A percentile compares a stretch with the other conserved stretches of the same genome.
Evolutionary conservation across 1,284 basidiomycete species (phyloP).

Genomic region (Phylloboletellus chloephorus): DNA sequence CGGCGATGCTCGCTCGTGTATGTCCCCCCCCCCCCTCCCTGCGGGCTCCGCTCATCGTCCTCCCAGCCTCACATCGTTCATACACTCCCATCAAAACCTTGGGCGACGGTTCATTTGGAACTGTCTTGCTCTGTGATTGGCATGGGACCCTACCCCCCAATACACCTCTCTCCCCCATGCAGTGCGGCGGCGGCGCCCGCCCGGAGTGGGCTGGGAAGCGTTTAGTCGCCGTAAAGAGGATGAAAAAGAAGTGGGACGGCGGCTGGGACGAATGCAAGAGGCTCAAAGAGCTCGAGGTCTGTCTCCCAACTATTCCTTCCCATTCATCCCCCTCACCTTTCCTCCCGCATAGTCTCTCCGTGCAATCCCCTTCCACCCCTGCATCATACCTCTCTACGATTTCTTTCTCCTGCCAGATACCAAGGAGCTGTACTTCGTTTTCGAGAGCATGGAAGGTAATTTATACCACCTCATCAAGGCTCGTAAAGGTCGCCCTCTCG

Average conservation of each 20-base stretch:
- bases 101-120: constrained; percentile 96
- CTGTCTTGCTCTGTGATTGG: constrained; percentile 99
- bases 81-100: constrained; percentile 80
- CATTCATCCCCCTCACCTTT: constrained; percentile 11
- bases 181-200: constrained; percentile 80
- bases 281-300: constrained; percentile 93
- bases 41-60: constrained; percentile 2
- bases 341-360: constrained; percentile 71
- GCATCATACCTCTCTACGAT: constrained; percentile 98
- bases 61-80: constrained; percentile 53
- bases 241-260: constrained; percentile 96
- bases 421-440: constrained; percentile 98
- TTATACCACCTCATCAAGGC: constrained; percentile 99
- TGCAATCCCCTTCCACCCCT: constrained; percentile 90
- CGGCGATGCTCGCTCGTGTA: too few relatives aligned
- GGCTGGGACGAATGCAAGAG: constrained; percentile 96
- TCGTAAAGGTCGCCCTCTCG: constrained; percentile 88
- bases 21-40: constrained; percentile 9
- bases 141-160: constrained; percentile 89
- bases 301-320: constrained; percentile 27
- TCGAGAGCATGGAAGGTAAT: constrained; percentile 99
- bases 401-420: constrained; percentile 92
- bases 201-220: constrained; percentile 94
- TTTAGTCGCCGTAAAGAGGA: constrained; percentile 95
- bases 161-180: constrained; percentile 86